phyloP scores from a whole-genome alignment of 208 protist species.

The Leishmania guyanensis region DNA sequence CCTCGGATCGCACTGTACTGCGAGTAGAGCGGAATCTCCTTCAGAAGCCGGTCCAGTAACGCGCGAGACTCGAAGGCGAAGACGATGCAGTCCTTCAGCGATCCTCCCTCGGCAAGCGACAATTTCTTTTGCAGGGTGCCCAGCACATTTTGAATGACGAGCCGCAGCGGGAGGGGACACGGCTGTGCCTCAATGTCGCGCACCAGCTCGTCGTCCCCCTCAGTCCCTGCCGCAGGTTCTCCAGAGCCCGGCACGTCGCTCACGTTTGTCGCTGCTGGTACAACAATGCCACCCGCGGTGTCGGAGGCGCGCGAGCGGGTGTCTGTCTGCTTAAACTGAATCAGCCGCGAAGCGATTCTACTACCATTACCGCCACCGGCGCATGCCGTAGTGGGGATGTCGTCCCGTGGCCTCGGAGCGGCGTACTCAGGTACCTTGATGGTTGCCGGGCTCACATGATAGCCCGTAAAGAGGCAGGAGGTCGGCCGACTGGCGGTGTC shows the following conservation, averaged over 20 bases:
- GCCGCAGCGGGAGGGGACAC: slow-evolving; percentile 78
- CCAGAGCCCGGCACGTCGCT: not conserved
- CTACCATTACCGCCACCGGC: not conserved
- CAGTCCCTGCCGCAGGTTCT: not conserved
- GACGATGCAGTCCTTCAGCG: slow-evolving; percentile 72
- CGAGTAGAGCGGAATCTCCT: slow-evolving; percentile 80
- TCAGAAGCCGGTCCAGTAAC: slow-evolving; percentile 80
- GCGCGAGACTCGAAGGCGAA: slow-evolving; percentile 83
- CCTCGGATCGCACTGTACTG: slow-evolving; percentile 28
- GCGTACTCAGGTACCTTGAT: slow-evolving; percentile 1
- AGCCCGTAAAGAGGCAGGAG: not conserved
- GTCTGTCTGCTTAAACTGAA: slow-evolving; percentile 24
- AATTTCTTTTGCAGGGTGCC: slow-evolving; percentile 68
- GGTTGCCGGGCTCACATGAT: not conserved
- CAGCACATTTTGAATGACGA: slow-evolving; percentile 74
- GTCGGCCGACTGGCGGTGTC: not conserved
- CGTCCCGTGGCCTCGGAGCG: not conserved
- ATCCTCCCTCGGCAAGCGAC: slow-evolving; percentile 65
- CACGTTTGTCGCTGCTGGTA: not conserved
- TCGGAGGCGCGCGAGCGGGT: not conserved
- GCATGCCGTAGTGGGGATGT: not conserved
- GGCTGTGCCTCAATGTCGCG: slow-evolving; percentile 67
- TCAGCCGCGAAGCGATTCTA: slow-evolving; percentile 14
- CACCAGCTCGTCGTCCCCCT: slow-evolving; percentile 48
- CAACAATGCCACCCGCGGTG: not conserved